Base-by-base conservation (phyloP, 2,329 filamentous ascomycete genomes). In the Colletotrichum liriopes region DNA sequence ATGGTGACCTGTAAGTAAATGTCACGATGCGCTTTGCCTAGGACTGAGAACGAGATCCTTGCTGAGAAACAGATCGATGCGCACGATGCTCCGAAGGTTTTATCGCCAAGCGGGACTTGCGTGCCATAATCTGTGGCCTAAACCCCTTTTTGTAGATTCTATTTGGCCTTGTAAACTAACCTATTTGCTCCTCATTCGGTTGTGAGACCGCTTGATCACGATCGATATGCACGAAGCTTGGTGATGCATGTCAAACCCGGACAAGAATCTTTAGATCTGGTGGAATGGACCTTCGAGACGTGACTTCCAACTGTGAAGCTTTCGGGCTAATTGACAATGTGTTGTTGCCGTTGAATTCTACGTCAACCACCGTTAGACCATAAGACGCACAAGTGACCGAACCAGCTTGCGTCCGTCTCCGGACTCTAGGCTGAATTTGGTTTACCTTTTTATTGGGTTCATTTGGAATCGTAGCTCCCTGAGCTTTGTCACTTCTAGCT, bases 1-100 rank as follows among this genome's bases (percentile, higher is more conserved):
- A 35, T 70, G 65, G 60, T 56, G 23, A 55, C 29, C 51, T 47
- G 35, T 14, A 45, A 51, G 29, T 41, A 41, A 16, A 62, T 67
- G 65, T 45, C 39, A 72, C 59, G 39, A 45, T 37, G 29, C 20
- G 32, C 26, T 55, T 45, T 59, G 63, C 32, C 23, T 54, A 32
- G 20, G 18, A n/a, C 23, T 39, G 11, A 29, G 18, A 18, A 32
- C 11, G 18, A 20, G 29, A 16, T 18, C 29, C 41, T n/a, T n/a
- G 18, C 12, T 3, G 20, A 47, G 20, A 16, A 32, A 45, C 18
- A 20, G 9, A 20, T 16, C 14, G 56, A 8, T n/a, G 18, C 16
- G 9, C 18, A 4, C 23, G 26, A 20, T 47, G 56, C 12, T 59
- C 8, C 41, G 18, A 45, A 6, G 12, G 7, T 4, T 39, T 14